Conservation (phyloP, 2,329 filamentous ascomycete genomes). For the Phyllosticta capitalensis region DNA sequence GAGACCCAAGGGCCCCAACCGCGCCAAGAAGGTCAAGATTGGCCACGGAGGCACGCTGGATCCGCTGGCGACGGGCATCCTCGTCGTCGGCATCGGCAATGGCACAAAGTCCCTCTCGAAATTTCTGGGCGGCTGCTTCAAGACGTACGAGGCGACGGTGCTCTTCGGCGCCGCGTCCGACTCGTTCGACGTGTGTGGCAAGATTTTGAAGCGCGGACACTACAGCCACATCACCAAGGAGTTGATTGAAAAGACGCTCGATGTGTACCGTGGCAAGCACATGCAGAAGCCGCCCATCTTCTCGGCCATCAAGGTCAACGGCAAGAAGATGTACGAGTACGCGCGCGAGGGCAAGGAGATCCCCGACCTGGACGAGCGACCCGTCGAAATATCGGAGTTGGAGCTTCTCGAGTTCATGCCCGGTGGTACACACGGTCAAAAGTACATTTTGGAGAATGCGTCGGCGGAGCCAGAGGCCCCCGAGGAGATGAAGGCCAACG, state of each 20-base stretch:
- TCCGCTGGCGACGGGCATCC: slow-evolving; percentile 83
- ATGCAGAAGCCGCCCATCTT: slow-evolving; percentile 88
- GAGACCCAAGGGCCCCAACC: slow-evolving; percentile 39
- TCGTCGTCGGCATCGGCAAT: slow-evolving; percentile 77
- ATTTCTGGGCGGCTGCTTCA: slow-evolving; percentile 73
- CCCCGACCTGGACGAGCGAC: slow-evolving; percentile 73
- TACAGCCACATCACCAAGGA: slow-evolving; percentile 76
- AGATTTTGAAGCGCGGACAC: slow-evolving; percentile 63
- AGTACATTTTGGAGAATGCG: slow-evolving; percentile 57
- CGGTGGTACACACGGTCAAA: slow-evolving; percentile 67
- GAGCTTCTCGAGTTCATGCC: slow-evolving; percentile 78
- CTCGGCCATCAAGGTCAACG: slow-evolving; percentile 85
- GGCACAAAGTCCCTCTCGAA: slow-evolving; percentile 74
- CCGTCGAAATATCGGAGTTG: slow-evolving; percentile 67
- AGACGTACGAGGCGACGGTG: slow-evolving; percentile 83
- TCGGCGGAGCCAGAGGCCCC: slow-evolving; percentile 51
- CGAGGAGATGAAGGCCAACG: slow-evolving; percentile 12
- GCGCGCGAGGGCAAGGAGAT: slow-evolving; percentile 81
- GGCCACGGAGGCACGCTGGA: slow-evolving; percentile 95
- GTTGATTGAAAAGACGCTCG: slow-evolving; percentile 66
- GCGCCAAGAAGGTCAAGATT: slow-evolving; percentile 59
- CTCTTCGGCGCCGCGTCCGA: slow-evolving; percentile 90
- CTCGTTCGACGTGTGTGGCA: slow-evolving; percentile 80
- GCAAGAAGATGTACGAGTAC: slow-evolving; percentile 93
- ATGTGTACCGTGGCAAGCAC: slow-evolving; percentile 68